Evolutionary conservation across 192 early-diverging fungal species (phyloP), one percentile per base, ranked within the genome.

Genomic region (Coemansia aciculifera): DNA sequence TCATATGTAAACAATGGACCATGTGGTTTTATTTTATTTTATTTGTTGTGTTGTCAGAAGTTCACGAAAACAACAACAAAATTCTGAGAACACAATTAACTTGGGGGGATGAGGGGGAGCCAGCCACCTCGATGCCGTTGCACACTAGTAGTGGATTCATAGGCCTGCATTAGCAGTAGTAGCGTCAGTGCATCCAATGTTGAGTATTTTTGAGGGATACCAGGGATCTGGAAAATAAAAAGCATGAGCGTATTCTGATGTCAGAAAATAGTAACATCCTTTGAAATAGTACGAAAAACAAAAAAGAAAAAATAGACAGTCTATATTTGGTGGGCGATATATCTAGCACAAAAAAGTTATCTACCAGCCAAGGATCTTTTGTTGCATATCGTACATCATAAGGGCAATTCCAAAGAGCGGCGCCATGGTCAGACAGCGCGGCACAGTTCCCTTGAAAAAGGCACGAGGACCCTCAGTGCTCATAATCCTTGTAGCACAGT

Each of bases 391-490:
- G 69, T 90, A 90, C 44, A 88, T 87, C 69, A 87, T 74, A 67
- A 90, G 66, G 19, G 85, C 86, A 39, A 89, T 87, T 12, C 85
- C 79, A 76, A 86, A 89, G 77, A 89, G 74, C 61, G 87, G 85
- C 12, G 79, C 79, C 61, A 73, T 81, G 37, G 80, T 85, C 43
- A 78, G 52, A 34, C 79, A 81, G 6, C 75, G 56, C 4, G 89
- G 89, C 17, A 89, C 71, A 32, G 74, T 72, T 17, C 89, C 89
- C 73, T 88, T 88, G 79, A 93, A 91, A 68, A 94, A 92, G 3
- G 87, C 87, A 57, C 75, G 76, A 36, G 85, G 79, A 27, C 86
- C 84, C 43, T 85, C 84, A 5, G 75, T 65, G 24, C 74, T 46
- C 23, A 81, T 68, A 36, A 90, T 83, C 62, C 89, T 85, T 31